These are phyloP conservation scores for Rhodofomes roseus DNA, from an alignment of 1,284 basidiomycete genomes.

Conservation along the genomic window DNA sequence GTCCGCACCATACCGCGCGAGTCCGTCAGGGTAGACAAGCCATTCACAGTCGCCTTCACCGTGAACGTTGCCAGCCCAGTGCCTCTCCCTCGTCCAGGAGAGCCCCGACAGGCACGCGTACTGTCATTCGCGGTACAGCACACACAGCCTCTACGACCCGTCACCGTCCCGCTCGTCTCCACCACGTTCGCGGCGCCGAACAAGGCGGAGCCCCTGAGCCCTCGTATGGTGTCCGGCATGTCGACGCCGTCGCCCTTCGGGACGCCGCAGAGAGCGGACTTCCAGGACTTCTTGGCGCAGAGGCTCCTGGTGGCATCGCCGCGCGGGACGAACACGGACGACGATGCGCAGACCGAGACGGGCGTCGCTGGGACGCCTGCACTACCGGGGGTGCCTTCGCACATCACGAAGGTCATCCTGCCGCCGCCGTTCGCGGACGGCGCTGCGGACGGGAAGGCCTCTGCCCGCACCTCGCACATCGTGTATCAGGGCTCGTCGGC, in stretches of 20 bases:
- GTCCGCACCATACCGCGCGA: slow-evolving; percentile 47
- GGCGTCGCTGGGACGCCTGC: slow-evolving; percentile 22
- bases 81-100: slow-evolving; percentile 25
- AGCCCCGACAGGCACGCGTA: slow-evolving; percentile 33
- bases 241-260: slow-evolving; percentile 45
- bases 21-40: slow-evolving; percentile 45
- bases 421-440: slow-evolving; percentile 44
- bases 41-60: slow-evolving; percentile 52
- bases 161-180: slow-evolving; percentile 15
- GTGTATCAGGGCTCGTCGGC: slow-evolving; percentile 54
- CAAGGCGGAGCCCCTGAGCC: slow-evolving; percentile 37
- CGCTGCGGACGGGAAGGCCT: slow-evolving; percentile 16
- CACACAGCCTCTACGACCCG: slow-evolving; percentile 38
- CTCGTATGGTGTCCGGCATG: slow-evolving; percentile 42
- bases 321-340: slow-evolving; percentile 15
- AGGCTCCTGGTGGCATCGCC: slow-evolving; percentile 43
- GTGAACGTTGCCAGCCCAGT: slow-evolving; percentile 45
- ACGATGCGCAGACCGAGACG: slow-evolving; percentile 24
- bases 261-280: slow-evolving; percentile 34
- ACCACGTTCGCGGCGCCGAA: slow-evolving; percentile 8
- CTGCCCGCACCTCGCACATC: slow-evolving; percentile 25
- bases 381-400: slow-evolving; percentile 7
- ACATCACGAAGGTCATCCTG: slow-evolving; percentile 20
- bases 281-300: slow-evolving; percentile 47
- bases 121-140: slow-evolving; percentile 64